A percentile compares a stretch with the other conserved stretches of the same genome.
phyloP scores from a whole-genome alignment of 805 yeast genomes.

The Candida anglica region DNA sequence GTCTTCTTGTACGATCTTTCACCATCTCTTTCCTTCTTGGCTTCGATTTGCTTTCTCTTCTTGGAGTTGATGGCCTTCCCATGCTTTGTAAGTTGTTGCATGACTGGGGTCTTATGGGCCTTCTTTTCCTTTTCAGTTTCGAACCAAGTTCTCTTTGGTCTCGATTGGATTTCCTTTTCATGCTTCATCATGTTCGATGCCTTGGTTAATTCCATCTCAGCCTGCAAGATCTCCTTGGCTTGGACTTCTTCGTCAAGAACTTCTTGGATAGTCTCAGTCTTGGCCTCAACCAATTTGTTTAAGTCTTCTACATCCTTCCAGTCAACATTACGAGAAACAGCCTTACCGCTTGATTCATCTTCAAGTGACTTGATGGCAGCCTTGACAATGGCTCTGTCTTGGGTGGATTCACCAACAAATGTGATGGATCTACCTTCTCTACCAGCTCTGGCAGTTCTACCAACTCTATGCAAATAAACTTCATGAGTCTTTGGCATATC shows the following conservation, averaged over 20 bases:
- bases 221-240: constrained; percentile 80
- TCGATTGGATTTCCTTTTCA: constrained; percentile 74
- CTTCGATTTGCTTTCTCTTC: constrained; percentile 70
- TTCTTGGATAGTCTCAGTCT: constrained; percentile 62
- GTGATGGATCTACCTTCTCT: constrained; percentile 92
- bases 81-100: constrained; percentile 40
- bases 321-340: constrained; percentile 86
- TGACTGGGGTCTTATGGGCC: constrained; percentile 31
- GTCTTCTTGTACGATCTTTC: constrained; percentile 76
- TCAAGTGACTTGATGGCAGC: constrained; percentile 73
- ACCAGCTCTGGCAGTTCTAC: constrained; percentile 99
- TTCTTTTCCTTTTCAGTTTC: constrained; percentile 58
- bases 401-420: constrained; percentile 88
- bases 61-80: constrained; percentile 60
- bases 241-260: constrained; percentile 83
- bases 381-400: constrained; percentile 87
- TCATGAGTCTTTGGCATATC: constrained; percentile 96
- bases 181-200: constrained; percentile 82
- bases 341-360: constrained; percentile 40
- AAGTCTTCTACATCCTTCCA: constrained; percentile 80
- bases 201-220: constrained; percentile 86
- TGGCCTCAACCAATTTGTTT: constrained; percentile 55
- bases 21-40: constrained; percentile 44
- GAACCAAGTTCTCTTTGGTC: constrained; percentile 98
- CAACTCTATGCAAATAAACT: constrained; percentile 92